phyloP scores from a whole-genome alignment of 768 basidiomycete genomes.

The Hortiboletus campestris region DNA sequence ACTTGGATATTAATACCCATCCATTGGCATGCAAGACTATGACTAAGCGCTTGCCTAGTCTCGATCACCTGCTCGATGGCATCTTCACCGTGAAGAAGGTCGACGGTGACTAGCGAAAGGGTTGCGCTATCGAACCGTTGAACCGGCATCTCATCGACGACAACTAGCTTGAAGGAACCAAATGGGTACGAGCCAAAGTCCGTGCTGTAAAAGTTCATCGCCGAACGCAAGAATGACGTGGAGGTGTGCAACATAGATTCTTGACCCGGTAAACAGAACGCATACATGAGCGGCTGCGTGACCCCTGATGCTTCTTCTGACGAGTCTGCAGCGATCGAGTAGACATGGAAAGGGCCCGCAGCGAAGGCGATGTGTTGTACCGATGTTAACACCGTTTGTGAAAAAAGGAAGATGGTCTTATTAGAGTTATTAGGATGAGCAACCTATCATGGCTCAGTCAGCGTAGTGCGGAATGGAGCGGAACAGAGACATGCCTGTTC shows the following conservation, averaged over 20 bases:
- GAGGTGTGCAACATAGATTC: slow-evolving; percentile 69
- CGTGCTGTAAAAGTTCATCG: slow-evolving; percentile 89
- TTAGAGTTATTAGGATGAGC: slow-evolving; percentile 91
- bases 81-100: slow-evolving; percentile 83
- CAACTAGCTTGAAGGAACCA: slow-evolving; percentile 89
- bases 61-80: slow-evolving; percentile 93
- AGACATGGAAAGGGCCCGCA: slow-evolving; percentile 88
- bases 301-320: slow-evolving; percentile 61
- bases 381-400: slow-evolving; percentile 81
- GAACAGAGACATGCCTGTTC: slow-evolving; percentile 68
- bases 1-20: slow-evolving; percentile 94
- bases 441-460: slow-evolving; percentile 49
- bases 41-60: slow-evolving; percentile 79
- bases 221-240: slow-evolving; percentile 74
- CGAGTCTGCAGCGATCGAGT: slow-evolving; percentile 63
- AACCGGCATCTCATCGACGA: slow-evolving; percentile 84
- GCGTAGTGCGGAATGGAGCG: background rate
- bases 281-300: slow-evolving; percentile 76
- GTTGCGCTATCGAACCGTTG: slow-evolving; percentile 86
- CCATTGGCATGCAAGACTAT: slow-evolving; percentile 95
- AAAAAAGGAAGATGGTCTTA: slow-evolving; percentile 93
- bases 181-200: slow-evolving; percentile 97
- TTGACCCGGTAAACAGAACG: slow-evolving; percentile 90
- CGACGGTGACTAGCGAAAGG: slow-evolving; percentile 72
- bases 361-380: slow-evolving; percentile 97